Conservation (phyloP, 805 yeast species). For the Monosporozyma servazzii region DNA sequence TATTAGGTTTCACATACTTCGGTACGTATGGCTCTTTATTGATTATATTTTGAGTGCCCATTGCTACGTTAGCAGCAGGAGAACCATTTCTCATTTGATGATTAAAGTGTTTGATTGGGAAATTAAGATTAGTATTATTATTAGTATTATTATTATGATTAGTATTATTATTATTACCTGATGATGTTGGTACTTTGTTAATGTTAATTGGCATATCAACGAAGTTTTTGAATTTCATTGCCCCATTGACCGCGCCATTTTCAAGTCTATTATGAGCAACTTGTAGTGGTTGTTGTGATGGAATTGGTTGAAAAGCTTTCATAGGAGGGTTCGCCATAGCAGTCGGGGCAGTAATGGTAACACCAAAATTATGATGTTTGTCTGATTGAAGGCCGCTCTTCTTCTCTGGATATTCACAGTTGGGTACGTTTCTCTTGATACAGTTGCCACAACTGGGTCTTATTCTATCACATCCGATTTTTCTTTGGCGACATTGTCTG, state of each 20-base stretch:
- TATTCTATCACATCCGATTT: constrained; percentile 43
- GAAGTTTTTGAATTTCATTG: not conserved
- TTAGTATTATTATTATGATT: not conserved
- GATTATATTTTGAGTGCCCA: not conserved
- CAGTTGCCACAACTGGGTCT: constrained; percentile 42
- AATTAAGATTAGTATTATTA: not conserved
- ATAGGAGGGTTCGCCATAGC: not conserved
- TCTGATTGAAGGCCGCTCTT: not conserved
- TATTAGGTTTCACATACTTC: not conserved
- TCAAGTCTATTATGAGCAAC: not conserved
- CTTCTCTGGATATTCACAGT: constrained; percentile 18
- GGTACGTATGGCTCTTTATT: not conserved
- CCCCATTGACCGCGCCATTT: not conserved
- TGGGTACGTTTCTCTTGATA: constrained; percentile 9
- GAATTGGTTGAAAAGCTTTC: not conserved
- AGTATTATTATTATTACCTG: not conserved
- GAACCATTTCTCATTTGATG: not conserved
- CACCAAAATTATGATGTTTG: not conserved
- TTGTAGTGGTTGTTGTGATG: not conserved
- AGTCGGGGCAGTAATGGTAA: not conserved
- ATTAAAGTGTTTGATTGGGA: not conserved
- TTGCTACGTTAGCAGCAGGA: not conserved
- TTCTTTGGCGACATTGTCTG: constrained; percentile 34
- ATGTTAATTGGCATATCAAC: not conserved
- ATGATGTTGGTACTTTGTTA: not conserved